These are phyloP conservation scores for Colletotrichum chlorophyti DNA, from an alignment of 2,329 filamentous ascomycete genomes.

Conservation along the genomic window DNA sequence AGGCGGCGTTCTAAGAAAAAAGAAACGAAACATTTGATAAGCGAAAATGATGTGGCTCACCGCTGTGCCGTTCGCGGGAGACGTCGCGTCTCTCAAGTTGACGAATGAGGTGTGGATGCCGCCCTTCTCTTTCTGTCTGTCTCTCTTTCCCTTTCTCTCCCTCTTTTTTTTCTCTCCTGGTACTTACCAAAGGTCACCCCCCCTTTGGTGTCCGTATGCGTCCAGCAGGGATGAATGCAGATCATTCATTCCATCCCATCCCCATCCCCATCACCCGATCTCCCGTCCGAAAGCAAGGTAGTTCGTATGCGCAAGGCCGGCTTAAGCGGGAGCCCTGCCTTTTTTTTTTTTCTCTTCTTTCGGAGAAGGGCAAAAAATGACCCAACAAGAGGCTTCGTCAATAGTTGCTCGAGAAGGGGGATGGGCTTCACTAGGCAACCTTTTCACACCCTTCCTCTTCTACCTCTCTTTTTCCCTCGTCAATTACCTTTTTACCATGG, in stretches of 20 bases:
- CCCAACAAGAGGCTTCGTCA: too few relatives aligned
- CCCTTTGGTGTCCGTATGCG: neutral
- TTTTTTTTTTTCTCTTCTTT: neutral
- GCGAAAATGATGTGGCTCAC: too few relatives aligned
- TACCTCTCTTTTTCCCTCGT: too few relatives aligned
- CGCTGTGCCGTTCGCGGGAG: neutral
- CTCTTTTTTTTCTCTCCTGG: too few relatives aligned
- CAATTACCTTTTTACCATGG: too few relatives aligned
- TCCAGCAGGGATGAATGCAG: constrained; percentile 19
- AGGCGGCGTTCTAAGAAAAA: neutral
- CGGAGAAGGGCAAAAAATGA: too few relatives aligned
- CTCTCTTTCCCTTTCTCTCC: too few relatives aligned
- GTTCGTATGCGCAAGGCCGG: neutral
- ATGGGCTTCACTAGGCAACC: too few relatives aligned
- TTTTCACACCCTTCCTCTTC: too few relatives aligned
- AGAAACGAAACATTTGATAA: constrained; percentile 7
- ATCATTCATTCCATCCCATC: constrained; percentile 9
- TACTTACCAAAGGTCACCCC: too few relatives aligned
- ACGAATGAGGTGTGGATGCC: constrained; percentile 3
- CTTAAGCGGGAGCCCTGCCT: neutral
- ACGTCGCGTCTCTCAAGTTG: neutral
- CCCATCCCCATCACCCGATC: neutral
- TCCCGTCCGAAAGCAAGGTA: neutral
- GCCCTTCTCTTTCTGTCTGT: too few relatives aligned
- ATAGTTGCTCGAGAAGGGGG: too few relatives aligned